phyloP scores from a whole-genome alignment of 495 filamentous ascomycete genomes.

The Aspergillus egyptiacus region DNA sequence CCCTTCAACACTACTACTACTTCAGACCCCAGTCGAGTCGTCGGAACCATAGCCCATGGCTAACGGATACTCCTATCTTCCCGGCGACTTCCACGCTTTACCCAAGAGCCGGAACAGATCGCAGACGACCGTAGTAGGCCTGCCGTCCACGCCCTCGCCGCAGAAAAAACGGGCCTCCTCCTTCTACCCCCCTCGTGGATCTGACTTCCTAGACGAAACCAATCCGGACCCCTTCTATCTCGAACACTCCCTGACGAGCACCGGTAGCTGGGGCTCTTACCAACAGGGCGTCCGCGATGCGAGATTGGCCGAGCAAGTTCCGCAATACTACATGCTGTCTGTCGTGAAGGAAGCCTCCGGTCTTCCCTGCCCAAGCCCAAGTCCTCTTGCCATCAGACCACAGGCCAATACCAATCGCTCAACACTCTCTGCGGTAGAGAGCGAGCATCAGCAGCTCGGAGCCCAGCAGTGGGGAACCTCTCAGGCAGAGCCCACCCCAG shows the following conservation, averaged over 20 bases:
- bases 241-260: constrained; percentile 32
- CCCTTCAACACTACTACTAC: background rate
- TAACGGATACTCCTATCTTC: constrained; percentile 31
- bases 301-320: constrained; percentile 29
- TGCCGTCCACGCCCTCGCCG: constrained; percentile 27
- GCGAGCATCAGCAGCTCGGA: constrained; percentile 32
- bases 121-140: constrained; percentile 29
- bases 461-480: constrained; percentile 25
- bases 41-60: constrained; percentile 39
- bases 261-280: constrained; percentile 25
- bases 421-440: constrained; percentile 33
- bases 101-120: constrained; percentile 32
- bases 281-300: constrained; percentile 31
- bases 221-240: constrained; percentile 45
- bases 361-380: constrained; percentile 3
- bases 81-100: constrained; percentile 34
- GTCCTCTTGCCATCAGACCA: constrained; percentile 12
- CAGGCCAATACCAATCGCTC: constrained; percentile 25
- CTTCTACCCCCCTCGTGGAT: constrained; percentile 29
- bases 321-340: constrained; percentile 35
- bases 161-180: constrained; percentile 31
- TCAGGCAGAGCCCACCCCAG: constrained; percentile 32
- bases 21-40: background rate
- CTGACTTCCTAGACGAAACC: constrained; percentile 33
- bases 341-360: constrained; percentile 22